Base-by-base conservation (phyloP, 2,329 filamentous ascomycete genomes). In the Lachnellula occidentalis region DNA sequence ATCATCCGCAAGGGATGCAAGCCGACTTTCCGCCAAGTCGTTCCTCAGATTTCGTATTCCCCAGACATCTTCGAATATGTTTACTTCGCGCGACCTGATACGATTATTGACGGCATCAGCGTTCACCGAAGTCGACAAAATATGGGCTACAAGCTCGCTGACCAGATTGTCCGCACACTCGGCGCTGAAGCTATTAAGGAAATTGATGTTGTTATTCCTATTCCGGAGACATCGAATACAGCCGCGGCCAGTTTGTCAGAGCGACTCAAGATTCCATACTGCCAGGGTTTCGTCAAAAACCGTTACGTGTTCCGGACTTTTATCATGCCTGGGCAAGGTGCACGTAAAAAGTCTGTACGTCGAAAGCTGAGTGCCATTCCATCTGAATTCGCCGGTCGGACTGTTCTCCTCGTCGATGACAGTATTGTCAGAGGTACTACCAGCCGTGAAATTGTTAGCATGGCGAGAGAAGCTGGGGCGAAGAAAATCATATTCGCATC, bases 41-140 rank as follows among this genome's bases (percentile, higher is more conserved):
- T 85, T 41, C 73, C 80, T 56, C 78, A 79, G 62, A 78, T 81
- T 63, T 77, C 79, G 15, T 95, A 95, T 67, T 85, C 87, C 1
- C 90, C 90, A 1, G 91, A 96, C 69, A 87, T 90, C 58, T 94
- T 95, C 66, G 89, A 95, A 72, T 90, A 85, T 60, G 87, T 95
- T 55, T 96, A 96, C 74, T 91, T 95, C 64, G 86, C 89, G 14
- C 79, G 91, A 1, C 89, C 89, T 0, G 91, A 95, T 70, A 86
- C 83, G 0, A 78, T 85, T 62, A 92, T 95, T 54, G 91, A 96
- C 66, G 90, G 90, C 17, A 95, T 96, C 61, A 90, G 88, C 53
- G 88, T 96, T 24, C 85, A 95, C 67, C 82, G 85, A 61, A 90
- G 87, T 62, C 83, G 92, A 50, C 86, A 92, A 67, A 87, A 89